Percentiles rank a stretch among this genome's conserved stretches.
phyloP scores from a whole-genome alignment of 495 filamentous ascomycete genomes.

The Aspergillus indologenus region DNA sequence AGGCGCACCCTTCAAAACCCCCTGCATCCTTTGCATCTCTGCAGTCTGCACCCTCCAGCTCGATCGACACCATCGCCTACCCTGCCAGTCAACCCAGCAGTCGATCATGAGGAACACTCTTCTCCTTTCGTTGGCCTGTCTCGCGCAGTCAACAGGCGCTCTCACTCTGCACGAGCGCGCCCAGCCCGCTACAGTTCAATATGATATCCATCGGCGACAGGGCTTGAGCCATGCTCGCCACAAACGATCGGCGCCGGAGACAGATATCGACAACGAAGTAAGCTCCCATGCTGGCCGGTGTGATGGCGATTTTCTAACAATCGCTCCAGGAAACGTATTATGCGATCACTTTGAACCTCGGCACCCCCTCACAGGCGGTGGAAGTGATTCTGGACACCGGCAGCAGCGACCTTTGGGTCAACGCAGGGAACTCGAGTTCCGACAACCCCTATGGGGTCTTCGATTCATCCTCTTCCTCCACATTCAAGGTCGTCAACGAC shows the following conservation, averaged over 20 bases:
- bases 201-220: neutral
- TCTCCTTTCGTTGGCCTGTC: constrained; percentile 25
- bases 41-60: neutral
- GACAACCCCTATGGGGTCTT: constrained; percentile 47
- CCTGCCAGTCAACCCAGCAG: neutral
- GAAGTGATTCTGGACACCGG: constrained; percentile 65
- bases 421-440: constrained; percentile 35
- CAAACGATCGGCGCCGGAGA: constrained; percentile 6
- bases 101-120: constrained; percentile 10
- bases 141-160: constrained; percentile 12
- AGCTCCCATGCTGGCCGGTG: neutral
- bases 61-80: neutral
- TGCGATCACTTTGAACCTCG: constrained; percentile 60
- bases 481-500: constrained; percentile 64
- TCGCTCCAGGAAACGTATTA: constrained; percentile 31
- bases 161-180: constrained; percentile 4
- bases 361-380: constrained; percentile 56
- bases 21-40: neutral
- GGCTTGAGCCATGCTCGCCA: too few relatives aligned
- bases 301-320: neutral
- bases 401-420: constrained; percentile 75
- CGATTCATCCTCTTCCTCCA: constrained; percentile 61
- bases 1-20: neutral
- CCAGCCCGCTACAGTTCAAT: neutral
- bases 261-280: neutral